Conservation (phyloP, 2,329 filamentous ascomycete genomes). For the Phialophora chinensis region DNA sequence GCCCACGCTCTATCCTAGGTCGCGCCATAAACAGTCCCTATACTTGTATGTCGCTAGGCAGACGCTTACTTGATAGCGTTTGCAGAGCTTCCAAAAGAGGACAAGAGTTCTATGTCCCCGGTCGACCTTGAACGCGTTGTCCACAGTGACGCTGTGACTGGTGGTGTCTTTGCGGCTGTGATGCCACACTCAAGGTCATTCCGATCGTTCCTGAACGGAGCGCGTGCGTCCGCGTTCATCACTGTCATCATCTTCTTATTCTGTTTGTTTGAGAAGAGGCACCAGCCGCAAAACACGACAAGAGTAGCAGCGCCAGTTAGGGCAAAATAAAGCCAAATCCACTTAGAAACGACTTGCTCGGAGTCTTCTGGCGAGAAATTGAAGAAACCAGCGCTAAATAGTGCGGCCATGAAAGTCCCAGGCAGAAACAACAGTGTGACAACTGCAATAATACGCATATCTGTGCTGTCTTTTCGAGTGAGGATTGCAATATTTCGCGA, state of each 20-base stretch:
- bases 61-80: background rate
- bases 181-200: background rate
- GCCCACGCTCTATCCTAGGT: background rate
- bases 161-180: background rate
- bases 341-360: conserved; percentile 25
- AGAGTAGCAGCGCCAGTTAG: conserved; percentile 21
- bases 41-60: background rate
- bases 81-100: conserved; percentile 6
- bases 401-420: conserved; percentile 48
- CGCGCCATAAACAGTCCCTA: background rate
- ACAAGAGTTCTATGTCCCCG: conserved; percentile 11
- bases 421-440: conserved; percentile 52
- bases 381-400: conserved; percentile 29
- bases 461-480: conserved; percentile 43
- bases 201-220: background rate
- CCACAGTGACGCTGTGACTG: background rate
- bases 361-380: conserved; percentile 21
- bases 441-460: conserved; percentile 50
- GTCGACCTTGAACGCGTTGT: conserved; percentile 8
- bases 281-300: conserved; percentile 19
- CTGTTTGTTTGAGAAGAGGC: conserved; percentile 16
- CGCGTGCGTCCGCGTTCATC: background rate
- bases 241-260: conserved; percentile 14
- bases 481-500: conserved; percentile 25
- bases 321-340: conserved; percentile 31